Evolutionary conservation across 1,139 yeast species (phyloP).

Genomic region (Candida sp.): DNA sequence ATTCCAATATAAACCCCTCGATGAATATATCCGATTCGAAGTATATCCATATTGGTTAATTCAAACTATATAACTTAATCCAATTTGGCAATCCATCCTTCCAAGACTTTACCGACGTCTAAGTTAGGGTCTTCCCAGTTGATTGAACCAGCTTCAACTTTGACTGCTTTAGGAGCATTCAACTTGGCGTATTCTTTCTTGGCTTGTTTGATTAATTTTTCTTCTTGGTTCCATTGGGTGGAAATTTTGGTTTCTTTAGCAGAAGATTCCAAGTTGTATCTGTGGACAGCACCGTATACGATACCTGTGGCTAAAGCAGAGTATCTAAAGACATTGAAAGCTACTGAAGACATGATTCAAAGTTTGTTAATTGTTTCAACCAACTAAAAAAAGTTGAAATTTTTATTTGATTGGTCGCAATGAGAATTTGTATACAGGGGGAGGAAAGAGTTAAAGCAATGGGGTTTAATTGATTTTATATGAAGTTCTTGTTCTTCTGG

Average conservation of each 20-base stretch:
- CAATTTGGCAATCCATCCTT: constrained; percentile 41
- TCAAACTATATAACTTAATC: constrained; percentile 17
- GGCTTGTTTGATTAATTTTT: constrained; percentile 80
- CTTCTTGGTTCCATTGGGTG: constrained; percentile 60
- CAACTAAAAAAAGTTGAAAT: not conserved
- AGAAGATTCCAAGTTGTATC: constrained; percentile 60
- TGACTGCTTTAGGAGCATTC: constrained; percentile 42
- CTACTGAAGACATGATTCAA: constrained; percentile 15
- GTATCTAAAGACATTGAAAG: constrained; percentile 81
- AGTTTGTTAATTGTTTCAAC: too few species aligned
- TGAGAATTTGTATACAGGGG: not conserved
- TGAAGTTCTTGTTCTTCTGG: not conserved
- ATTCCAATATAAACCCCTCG: too few species aligned
- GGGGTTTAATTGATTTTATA: not conserved
- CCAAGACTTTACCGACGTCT: constrained; percentile 63
- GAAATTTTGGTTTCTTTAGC: constrained; percentile 59
- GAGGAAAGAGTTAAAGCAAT: too few species aligned
- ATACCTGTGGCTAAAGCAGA: constrained; percentile 88
- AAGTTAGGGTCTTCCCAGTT: constrained; percentile 90
- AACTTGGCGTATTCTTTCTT: constrained; percentile 81
- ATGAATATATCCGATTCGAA: not conserved
- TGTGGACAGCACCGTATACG: constrained; percentile 85
- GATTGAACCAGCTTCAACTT: constrained; percentile 39
- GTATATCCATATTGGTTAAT: not conserved
- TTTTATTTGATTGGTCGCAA: not conserved